Evolutionary conservation across 1,284 basidiomycete species (phyloP).

Genomic region (Exobasidium cylindrosporum): DNA sequence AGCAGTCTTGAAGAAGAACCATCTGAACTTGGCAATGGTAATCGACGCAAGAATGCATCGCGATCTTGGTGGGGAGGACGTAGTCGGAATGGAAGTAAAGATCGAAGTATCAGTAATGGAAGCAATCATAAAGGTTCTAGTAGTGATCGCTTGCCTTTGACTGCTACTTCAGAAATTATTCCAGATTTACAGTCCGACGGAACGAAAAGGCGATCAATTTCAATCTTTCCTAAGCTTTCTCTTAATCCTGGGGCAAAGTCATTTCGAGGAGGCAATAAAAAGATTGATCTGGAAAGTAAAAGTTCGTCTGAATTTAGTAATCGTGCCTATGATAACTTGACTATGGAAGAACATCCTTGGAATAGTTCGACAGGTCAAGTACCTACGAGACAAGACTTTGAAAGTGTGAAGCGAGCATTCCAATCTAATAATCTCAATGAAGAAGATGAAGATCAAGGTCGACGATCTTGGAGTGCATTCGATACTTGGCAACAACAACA

Average conservation of each 20-base stretch:
- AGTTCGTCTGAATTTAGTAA: no score
- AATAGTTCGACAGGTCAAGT: conserved; percentile 12
- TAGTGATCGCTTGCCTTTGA: not conserved
- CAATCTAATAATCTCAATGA: conserved; percentile 21
- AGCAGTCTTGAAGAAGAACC: not conserved
- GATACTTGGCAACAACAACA: conserved; percentile 28
- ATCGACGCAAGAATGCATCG: not conserved
- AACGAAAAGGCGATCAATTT: conserved; percentile 13
- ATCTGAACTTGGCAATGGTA: not conserved
- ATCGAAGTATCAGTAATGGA: not conserved
- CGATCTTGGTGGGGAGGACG: conserved; percentile 16
- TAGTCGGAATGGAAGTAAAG: conserved; percentile 12
- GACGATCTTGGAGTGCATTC: conserved; percentile 43
- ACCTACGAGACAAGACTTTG: conserved; percentile 22
- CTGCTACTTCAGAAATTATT: not conserved
- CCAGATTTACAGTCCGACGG: not conserved
- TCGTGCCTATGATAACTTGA: not conserved
- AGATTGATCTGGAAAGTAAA: not conserved
- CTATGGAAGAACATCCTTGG: not conserved
- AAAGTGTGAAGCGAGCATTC: conserved; percentile 41
- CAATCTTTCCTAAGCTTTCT: conserved; percentile 20
- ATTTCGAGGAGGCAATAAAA: conserved; percentile 7
- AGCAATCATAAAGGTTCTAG: not conserved
- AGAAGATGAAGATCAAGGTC: conserved; percentile 32
- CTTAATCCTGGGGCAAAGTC: conserved; percentile 20